Conservation (phyloP, 306 rosid species). For the Aeschynomene evenia region DNA sequence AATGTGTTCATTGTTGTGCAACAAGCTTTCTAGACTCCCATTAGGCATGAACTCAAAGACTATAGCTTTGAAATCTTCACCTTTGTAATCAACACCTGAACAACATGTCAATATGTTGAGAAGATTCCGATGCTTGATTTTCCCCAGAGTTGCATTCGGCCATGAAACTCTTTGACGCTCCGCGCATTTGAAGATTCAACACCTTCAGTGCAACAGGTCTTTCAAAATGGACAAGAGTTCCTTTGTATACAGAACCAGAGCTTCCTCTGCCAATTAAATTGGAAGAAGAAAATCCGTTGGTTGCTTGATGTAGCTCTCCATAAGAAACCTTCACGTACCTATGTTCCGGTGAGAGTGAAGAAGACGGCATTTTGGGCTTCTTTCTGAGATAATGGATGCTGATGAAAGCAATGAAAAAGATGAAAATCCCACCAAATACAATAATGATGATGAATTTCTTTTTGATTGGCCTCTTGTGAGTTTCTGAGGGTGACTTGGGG, state of each 20-base stretch:
- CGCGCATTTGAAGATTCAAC: slow-evolving; percentile 32
- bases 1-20: neutral
- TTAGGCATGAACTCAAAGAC: slow-evolving; percentile 44
- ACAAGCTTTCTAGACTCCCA: slow-evolving; percentile 34
- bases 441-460: neutral
- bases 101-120: slow-evolving; percentile 32
- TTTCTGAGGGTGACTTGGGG: neutral
- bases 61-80: slow-evolving; percentile 35
- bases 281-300: slow-evolving; percentile 36
- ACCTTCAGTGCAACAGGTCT: slow-evolving; percentile 33
- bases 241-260: slow-evolving; percentile 38
- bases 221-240: slow-evolving; percentile 26
- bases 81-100: slow-evolving; percentile 37
- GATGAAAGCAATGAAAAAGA: neutral
- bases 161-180: slow-evolving; percentile 41
- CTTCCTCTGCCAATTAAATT: slow-evolving; percentile 35
- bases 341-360: neutral
- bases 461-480: neutral
- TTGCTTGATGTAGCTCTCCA: slow-evolving; percentile 37
- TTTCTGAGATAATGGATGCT: neutral
- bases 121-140: slow-evolving; percentile 35
- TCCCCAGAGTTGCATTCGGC: slow-evolving; percentile 33
- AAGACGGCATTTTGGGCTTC: slow-evolving; percentile 6
- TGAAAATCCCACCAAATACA: neutral
- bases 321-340: slow-evolving; percentile 31